Percentiles rank a stretch among this genome's conserved stretches.
These are phyloP conservation scores for Delphinella strobiligena DNA, from an alignment of 2,329 filamentous ascomycete species.

Conservation along the genomic window DNA sequence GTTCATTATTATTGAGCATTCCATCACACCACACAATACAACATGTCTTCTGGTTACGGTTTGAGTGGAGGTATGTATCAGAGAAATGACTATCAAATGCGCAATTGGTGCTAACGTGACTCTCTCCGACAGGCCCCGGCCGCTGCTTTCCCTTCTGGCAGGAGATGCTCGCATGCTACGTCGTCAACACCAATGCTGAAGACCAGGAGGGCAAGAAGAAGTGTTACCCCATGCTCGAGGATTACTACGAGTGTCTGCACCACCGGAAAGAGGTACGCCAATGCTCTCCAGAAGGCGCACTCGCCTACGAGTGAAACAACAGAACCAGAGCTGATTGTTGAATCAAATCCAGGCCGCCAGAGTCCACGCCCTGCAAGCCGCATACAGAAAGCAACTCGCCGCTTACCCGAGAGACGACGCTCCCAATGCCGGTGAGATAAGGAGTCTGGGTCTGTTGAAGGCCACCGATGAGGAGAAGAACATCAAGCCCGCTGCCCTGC, in stretches of 20 bases:
- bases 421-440: slow-evolving; percentile 74
- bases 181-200: slow-evolving; percentile 75
- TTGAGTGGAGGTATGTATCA: slow-evolving; percentile 59
- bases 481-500: slow-evolving; percentile 30
- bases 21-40: slow-evolving; percentile 11
- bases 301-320: too few species aligned
- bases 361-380: slow-evolving; percentile 65
- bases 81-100: neutral
- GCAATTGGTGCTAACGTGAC: slow-evolving; percentile 1
- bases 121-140: slow-evolving; percentile 41
- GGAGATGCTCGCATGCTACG: slow-evolving; percentile 95
- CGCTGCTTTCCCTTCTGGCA: slow-evolving; percentile 99
- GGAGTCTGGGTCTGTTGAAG: slow-evolving; percentile 70
- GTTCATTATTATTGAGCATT: neutral
- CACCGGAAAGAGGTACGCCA: slow-evolving; percentile 89
- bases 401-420: slow-evolving; percentile 66
- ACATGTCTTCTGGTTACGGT: slow-evolving; percentile 74
- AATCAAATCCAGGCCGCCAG: slow-evolving; percentile 53
- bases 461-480: slow-evolving; percentile 63
- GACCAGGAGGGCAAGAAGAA: slow-evolving; percentile 75
- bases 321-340: too few species aligned
- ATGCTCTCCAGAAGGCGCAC: too few species aligned
- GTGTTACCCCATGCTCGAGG: slow-evolving; percentile 74
- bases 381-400: slow-evolving; percentile 70
- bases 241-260: slow-evolving; percentile 98